phyloP scores from a whole-genome alignment of 1,284 basidiomycete species.

The Erythrobasidium hasegawianum region DNA sequence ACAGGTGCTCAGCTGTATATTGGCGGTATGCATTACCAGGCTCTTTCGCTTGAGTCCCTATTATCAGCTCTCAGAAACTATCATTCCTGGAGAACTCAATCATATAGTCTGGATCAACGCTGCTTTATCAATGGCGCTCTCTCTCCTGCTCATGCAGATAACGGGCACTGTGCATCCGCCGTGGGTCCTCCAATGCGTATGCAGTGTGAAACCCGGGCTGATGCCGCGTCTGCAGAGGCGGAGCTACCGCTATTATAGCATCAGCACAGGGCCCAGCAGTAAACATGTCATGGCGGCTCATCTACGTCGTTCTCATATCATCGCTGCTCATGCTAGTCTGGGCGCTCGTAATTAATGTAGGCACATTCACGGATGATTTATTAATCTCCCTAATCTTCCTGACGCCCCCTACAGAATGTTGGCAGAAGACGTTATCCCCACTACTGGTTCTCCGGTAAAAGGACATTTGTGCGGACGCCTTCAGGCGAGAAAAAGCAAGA shows the following conservation, averaged over 20 bases:
- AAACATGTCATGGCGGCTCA: slow-evolving; percentile 59
- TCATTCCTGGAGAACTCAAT: slow-evolving; percentile 37
- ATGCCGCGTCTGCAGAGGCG: slow-evolving; percentile 51
- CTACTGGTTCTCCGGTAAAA: slow-evolving; percentile 27
- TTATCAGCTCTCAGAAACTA: slow-evolving; percentile 50
- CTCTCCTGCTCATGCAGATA: slow-evolving; percentile 59
- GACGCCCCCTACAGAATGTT: slow-evolving; percentile 3
- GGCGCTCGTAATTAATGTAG: slow-evolving; percentile 56
- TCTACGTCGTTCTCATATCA: slow-evolving; percentile 60
- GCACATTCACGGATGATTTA: slow-evolving; percentile 53
- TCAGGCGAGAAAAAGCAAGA: slow-evolving; percentile 8
- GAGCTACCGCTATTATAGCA: slow-evolving; percentile 56
- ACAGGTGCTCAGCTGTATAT: slow-evolving; percentile 58
- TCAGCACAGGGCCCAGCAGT: slow-evolving; percentile 55
- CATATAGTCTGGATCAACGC: slow-evolving; percentile 58
- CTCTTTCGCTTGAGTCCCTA: slow-evolving; percentile 54
- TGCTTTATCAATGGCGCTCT: slow-evolving; percentile 56
- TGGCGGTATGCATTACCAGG: slow-evolving; percentile 59
- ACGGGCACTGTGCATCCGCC: slow-evolving; percentile 62
- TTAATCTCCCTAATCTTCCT: too few species aligned
- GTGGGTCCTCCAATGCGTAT: neutral
- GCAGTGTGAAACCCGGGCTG: neutral
- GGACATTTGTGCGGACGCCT: slow-evolving; percentile 23
- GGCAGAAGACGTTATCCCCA: slow-evolving; percentile 27
- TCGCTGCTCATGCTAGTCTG: slow-evolving; percentile 56